Base-by-base conservation (phyloP, 768 basidiomycete genomes). In the Boletus coccyginus region DNA sequence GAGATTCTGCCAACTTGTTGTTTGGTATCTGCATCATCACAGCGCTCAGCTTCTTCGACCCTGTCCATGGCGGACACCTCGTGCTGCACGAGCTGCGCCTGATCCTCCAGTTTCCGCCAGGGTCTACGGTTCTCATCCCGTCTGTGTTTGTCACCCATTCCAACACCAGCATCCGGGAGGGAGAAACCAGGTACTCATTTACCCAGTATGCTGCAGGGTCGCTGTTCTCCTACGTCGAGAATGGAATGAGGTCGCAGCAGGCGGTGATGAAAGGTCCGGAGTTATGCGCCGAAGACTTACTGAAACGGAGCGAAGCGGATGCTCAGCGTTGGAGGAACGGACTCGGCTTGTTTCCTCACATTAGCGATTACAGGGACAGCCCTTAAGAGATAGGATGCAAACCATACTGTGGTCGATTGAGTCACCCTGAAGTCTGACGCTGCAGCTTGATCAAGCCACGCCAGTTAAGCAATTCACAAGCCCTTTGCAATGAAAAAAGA, bases 1-100 rank as follows among this genome's bases (percentile, higher is more conserved):
- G 33, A 0, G 60, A 62, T 8, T 53, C 42, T 0, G 49, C 41
- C 0, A 62, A 62, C 33, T 7, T 62, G 0, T 53, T 52, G 0
- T 62, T 57, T 4, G 52, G 55, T 0, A 58, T 62, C 1, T 62
- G 61, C 3, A 0, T 2, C 4, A 55, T 62, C 7, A 62, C 46
- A 0, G 52, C 46, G 0, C 50, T 62, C 0, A 56, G 60, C 0
- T 0, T 1, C 2, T 57, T 48, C 7, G 1, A 44, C 5, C 46
- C 38, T 0, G 24, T 19, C 6, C 5, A 3, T 0, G 46, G 52
- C 0, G 52, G 56, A 0, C 60, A 62, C 3, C 16, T 62, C 0
- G 43, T 39, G 0, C 41, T 62, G 0, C 2, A 21, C 1, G 59
- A 62, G 21, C 36, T 57, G 3, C 8, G 24, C 0, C 16, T 62